A percentile compares a stretch with the other conserved stretches of the same genome.
These are phyloP conservation scores for Aspergillus sp. DNA, from an alignment of 2,329 filamentous ascomycete genomes.

Conservation along the genomic window DNA sequence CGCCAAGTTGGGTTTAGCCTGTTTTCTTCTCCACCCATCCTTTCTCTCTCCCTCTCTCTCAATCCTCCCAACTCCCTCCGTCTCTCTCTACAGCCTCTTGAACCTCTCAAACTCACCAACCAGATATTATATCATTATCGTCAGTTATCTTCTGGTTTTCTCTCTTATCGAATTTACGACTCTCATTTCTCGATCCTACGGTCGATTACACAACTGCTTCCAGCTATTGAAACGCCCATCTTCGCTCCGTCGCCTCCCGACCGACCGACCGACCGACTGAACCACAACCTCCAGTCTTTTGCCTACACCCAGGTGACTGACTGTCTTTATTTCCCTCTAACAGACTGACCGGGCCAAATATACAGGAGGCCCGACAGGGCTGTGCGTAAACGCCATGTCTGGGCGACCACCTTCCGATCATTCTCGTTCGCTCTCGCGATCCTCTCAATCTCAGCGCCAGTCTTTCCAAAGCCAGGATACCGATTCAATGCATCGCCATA, in stretches of 20 bases:
- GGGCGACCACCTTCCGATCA: slow-evolving; percentile 31
- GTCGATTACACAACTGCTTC: too few species aligned
- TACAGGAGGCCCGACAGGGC: slow-evolving; percentile 32
- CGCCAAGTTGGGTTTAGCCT: slow-evolving; percentile 3
- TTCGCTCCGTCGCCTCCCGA: slow-evolving; percentile 5
- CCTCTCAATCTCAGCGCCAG: slow-evolving; percentile 21
- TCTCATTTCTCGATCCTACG: too few species aligned
- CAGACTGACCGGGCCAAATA: slow-evolving; percentile 23
- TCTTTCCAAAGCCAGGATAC: slow-evolving; percentile 17
- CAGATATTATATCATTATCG: neutral
- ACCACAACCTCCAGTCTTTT: slow-evolving; percentile 1
- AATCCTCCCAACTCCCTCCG: neutral
- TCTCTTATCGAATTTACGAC: too few species aligned
- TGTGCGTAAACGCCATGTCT: slow-evolving; percentile 32
- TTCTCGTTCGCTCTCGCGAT: slow-evolving; percentile 28
- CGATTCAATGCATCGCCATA: slow-evolving; percentile 24
- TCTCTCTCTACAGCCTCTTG: slow-evolving; percentile 1
- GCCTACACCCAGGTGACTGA: slow-evolving; percentile 14
- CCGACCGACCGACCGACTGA: neutral
- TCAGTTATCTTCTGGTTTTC: too few species aligned
- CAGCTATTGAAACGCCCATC: too few species aligned
- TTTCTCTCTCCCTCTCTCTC: slow-evolving; percentile 8
- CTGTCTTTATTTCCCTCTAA: slow-evolving; percentile 6
- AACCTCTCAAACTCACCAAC: neutral
- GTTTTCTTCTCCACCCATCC: slow-evolving; percentile 2